Evolutionary conservation across 1,139 yeast genomes (phyloP), one percentile per base, ranked within the genome.

Genomic region (Saccharomycopsis hybrid): DNA sequence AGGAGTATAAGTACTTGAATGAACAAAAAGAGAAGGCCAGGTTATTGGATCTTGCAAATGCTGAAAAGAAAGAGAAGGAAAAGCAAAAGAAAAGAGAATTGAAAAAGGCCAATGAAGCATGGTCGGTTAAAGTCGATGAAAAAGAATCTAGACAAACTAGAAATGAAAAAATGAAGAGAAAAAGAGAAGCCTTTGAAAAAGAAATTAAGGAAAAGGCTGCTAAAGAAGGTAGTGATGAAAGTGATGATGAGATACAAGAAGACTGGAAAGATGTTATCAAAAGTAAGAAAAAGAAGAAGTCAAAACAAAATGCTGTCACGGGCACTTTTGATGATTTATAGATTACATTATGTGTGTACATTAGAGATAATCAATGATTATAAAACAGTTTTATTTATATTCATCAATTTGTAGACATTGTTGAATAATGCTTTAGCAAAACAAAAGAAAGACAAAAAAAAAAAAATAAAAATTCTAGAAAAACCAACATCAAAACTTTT

Each of bases 221-320:
- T 59, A 31, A 59, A 57, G 72, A 73, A 50, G 77, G 73, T 43
- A 62, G 63, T 8, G 61, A 59, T 13, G 62, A 73, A 3, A 74
- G 70, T 29, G 84, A 76, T 33, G 80, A 80, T 27, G 85, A 79
- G 36, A 67, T 72, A 1, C 75, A 72, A 51, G 76, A 71, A 33
- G 98, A 92, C 65, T 92, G 98, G 98, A 92, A 92, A 67, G 94
- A 86, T 43, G 62, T 84, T 41, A 83, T 90, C 1, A 71, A 79
- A 56, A 76, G 74, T 47, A 80, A 73, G 56, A 88, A 87, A 62
- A 80, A 74, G 65, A 78, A 77, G 59, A 66, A 65, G 51, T 28
- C 32, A n/a, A 41, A 41, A n/a, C 31, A 32, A 7, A 58, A 58
- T 2, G 56, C 52, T 8, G 32, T 35, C 32, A 67, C 62, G n/a